Evolutionary conservation across 345 rosid species (phyloP).

Genomic region (Salix koriyanagi): DNA sequence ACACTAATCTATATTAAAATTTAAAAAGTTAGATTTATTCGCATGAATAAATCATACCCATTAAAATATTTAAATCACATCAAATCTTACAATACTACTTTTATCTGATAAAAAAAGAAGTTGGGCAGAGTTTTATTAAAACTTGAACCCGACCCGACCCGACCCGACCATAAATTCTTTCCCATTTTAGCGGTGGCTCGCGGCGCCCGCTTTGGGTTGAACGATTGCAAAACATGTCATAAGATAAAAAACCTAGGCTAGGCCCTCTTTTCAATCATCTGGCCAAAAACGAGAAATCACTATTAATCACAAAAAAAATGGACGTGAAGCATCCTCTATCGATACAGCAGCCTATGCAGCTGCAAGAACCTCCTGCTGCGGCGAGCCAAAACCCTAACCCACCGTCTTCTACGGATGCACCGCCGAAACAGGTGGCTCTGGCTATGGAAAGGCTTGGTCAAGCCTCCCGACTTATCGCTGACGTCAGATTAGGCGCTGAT

Average conservation of each 20-base stretch:
- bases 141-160: too few relatives aligned
- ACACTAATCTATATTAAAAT: too few relatives aligned
- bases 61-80: too few relatives aligned
- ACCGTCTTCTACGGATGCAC: slow-evolving; percentile 54
- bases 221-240: too few relatives aligned
- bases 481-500: slow-evolving; percentile 81
- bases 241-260: too few relatives aligned
- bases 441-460: slow-evolving; percentile 90
- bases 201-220: background rate
- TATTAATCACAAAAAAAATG: background rate
- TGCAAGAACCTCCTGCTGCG: slow-evolving; percentile 20
- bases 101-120: too few relatives aligned
- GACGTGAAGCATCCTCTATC: slow-evolving; percentile 17
- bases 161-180: background rate
- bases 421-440: slow-evolving; percentile 89
- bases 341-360: slow-evolving; percentile 34
- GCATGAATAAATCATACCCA: too few relatives aligned
- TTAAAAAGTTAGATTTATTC: too few relatives aligned
- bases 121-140: too few relatives aligned
- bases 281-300: too few relatives aligned
- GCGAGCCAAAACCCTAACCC: slow-evolving; percentile 27
- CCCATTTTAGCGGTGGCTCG: background rate
- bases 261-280: too few relatives aligned
- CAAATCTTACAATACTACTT: too few relatives aligned
- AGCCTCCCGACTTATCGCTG: slow-evolving; percentile 84